Base-by-base conservation (phyloP, 305 asterid species). In the Fraxinus velutina region DNA sequence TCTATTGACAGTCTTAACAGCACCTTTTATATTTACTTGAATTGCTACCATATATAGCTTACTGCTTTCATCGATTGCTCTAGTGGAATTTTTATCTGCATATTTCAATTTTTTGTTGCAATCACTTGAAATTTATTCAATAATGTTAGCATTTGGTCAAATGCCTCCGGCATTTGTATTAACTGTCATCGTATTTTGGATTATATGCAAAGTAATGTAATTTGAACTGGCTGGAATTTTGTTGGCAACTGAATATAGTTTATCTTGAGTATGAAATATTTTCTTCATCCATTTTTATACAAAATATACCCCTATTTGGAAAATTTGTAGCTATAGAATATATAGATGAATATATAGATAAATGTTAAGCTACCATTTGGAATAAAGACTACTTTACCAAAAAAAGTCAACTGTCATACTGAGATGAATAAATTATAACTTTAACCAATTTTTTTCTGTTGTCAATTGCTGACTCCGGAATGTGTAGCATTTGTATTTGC, bases 11-110 rank as follows among this genome's bases (percentile, higher is more conserved):
- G 22, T 30, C 29, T 21, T 10, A 84, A 30, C 77, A 21, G 64
- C 21, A n/a, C 72, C 55, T 22, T 62, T 80, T 79, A 32, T 72
- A 77, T 78, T 57, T 55, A 27, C 37, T 82, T 44, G 12, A 60
- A 62, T 24, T 73, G 85, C 77, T 70, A 42, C 39, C 77, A 32
- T 37, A 32, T 37, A 29, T 30, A 66, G 73, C n/a, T 66, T 66
- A 9, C 73, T 22, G n/a, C n/a, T 22, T 22, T 24, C 32, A 24
- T 66, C 4, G 73, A 66, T 24, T 66, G 73, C 36, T 64, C n/a
- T 66, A 24, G 7, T 27, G 34, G 73, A 29, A 39, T 39, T 7
- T 8, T 66, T 66, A 50, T 50, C 62, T 50, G 22, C 62, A 50
- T 50, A 4, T 4, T n/a, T 50, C 60, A 50, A 0, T 50, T 50